Evolutionary conservation across 139 green algal genomes (phyloP).

Genomic region (Tetraselmis chui): DNA sequence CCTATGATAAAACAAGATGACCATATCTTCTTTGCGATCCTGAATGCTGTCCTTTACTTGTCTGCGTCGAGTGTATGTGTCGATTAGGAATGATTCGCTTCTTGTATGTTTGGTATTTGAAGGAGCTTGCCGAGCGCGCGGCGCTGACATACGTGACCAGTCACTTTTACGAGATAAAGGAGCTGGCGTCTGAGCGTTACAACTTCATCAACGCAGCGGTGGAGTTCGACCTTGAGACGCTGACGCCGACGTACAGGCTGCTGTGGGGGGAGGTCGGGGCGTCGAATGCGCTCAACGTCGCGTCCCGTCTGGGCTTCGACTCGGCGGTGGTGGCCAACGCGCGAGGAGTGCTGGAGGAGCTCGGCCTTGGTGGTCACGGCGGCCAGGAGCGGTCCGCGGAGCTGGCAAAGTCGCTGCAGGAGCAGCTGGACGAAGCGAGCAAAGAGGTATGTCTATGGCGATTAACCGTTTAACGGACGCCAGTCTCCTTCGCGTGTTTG

Average conservation of each 20-base stretch:
- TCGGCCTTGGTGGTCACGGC: conserved; percentile 3
- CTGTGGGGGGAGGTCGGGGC: conserved; percentile 40
- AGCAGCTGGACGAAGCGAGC: neutral
- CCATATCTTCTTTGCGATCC: too few relatives aligned
- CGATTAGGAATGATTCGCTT: too few relatives aligned
- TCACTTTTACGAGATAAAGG: conserved; percentile 23
- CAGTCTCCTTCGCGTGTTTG: too few relatives aligned
- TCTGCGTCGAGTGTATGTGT: too few relatives aligned
- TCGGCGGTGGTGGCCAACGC: conserved; percentile 35
- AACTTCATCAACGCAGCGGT: conserved; percentile 49
- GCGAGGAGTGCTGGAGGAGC: conserved; percentile 15
- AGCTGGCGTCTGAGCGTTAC: neutral
- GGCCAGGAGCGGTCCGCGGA: neutral
- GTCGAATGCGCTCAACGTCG: conserved; percentile 48
- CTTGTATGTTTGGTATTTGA: too few relatives aligned
- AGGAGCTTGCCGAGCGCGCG: conserved; percentile 25
- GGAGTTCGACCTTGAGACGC: conserved; percentile 50
- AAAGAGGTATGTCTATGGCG: neutral
- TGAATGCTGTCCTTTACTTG: too few relatives aligned
- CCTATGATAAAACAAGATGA: too few relatives aligned
- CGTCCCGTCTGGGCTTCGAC: conserved; percentile 48
- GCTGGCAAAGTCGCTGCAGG: neutral
- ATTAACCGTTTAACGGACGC: too few relatives aligned
- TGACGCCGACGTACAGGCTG: conserved; percentile 58
- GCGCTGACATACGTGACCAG: conserved; percentile 54